Evolutionary conservation across 768 basidiomycete genomes (phyloP), one percentile per base, ranked within the genome.

Genomic region (Tulasnella sp.): DNA sequence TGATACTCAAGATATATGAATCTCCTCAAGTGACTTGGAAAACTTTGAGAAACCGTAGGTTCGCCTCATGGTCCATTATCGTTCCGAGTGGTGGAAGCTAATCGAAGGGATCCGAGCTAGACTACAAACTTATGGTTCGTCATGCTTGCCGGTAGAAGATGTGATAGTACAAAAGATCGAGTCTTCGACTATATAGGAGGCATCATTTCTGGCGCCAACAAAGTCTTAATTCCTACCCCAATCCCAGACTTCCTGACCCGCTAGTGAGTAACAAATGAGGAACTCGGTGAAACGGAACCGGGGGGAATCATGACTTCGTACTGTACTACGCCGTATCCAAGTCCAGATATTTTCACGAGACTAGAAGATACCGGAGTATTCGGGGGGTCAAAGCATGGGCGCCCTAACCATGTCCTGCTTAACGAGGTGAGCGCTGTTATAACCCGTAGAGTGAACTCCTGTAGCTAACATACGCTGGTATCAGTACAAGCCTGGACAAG

Each of bases 321-420:
- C n/a, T n/a, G n/a, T n/a, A n/a, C n/a, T n/a, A 14, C 22, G 78
- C 80, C 40, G 8, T 64, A 37, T 3, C 7, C 2, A 82, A 97
- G 95, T 84, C 96, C 96, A 22, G 89, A 95, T 84, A 86, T 99
- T 80, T 88, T 97, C 78, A 85, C 88, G 50, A 92, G 94, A 60
- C 91, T 98, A 58, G 88, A 88, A 82, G 86, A 85, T 44, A 93
- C 93, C 8, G 91, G 91, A 1, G 90, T 87, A 0, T 96, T 96
- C 84, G 83, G 86, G n/a, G 83, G 83, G 64, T 91, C 92, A 79
- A 91, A 92, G 81, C 91, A 94, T 83, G 87, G 88, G 22, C 88
- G 86, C 48, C 94, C 96, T 12, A 98, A 98, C 87, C 96, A 98
- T 86, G 88, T 98, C 81, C 93, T 97, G 80, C 88, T 97, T 83